Base-by-base conservation (phyloP, 192 early-diverging fungal genomes). In the Linnemannia exigua region DNA sequence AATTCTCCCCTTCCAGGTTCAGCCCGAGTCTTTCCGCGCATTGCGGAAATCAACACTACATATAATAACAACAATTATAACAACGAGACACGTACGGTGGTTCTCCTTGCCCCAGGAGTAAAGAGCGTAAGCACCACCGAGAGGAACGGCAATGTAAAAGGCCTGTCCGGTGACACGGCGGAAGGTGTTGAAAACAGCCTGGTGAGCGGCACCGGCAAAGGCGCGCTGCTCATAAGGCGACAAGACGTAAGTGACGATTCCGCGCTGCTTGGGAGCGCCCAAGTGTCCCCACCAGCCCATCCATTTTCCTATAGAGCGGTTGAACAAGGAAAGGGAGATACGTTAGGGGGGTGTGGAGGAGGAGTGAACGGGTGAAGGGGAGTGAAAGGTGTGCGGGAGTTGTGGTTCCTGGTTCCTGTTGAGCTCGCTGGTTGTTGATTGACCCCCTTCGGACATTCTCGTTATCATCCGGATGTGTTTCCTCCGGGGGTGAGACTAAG, bases 181-280 rank as follows among this genome's bases (percentile, higher is more conserved):
- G 77, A 90, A 82, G 75, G 91, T 89, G 89, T 94, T 94, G 89
- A 91, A 92, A 51, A 93, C 74, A 22, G 90, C 91, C 63, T 93
- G 88, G 67, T 89, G 88, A 52, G 88, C 58, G 61, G 87, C 91
- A 77, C 92, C 92, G 70, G 92, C 91, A 76, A 94, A 92, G 72
- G 89, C 79, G 47, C 89, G 90, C 87, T 94, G 93, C 88, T 92
- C 88, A 87, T 87, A 93, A 44, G 91, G 91, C 19, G 93, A 94
- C 54, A 93, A 71, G 47, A 87, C 47, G 89, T 94, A 94, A 28
- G 87, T 88, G 52, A 88, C 87, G 66, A 94, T 90, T 74, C 92
- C 92, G 74, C 87, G 86, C 89, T 93, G 92, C 68, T 87, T 86
- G 48, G 91, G 91, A 44, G 89, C 91, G 51, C 91, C 90, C 87